Conservation (phyloP, 1,139 yeast species). For the Debaryomyces sp. region DNA sequence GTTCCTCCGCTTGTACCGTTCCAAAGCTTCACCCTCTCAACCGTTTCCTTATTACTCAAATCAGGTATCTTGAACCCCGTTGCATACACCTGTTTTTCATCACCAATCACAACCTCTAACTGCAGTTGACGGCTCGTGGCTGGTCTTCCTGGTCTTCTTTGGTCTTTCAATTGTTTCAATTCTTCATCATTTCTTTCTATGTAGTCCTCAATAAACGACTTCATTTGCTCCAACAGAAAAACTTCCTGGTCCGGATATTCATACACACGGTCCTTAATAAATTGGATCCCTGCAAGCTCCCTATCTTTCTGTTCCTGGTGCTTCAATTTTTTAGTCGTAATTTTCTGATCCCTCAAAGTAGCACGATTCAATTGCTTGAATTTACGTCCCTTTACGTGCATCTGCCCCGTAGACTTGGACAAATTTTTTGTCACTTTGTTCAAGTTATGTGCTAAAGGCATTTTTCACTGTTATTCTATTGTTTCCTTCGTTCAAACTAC, state of each 20-base stretch:
- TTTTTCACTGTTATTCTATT: conserved; percentile 21
- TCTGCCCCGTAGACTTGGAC: conserved; percentile 57
- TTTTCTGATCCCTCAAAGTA: conserved; percentile 75
- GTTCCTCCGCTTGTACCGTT: conserved; percentile 84
- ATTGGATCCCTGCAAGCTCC: conserved; percentile 59
- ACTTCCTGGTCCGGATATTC: conserved; percentile 41
- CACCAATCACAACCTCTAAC: conserved; percentile 61
- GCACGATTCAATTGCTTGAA: conserved; percentile 84
- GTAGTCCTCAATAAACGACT: conserved; percentile 61
- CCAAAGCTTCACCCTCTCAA: conserved; percentile 67
- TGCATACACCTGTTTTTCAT: conserved; percentile 61
- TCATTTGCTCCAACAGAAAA: conserved; percentile 60
- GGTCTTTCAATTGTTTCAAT: conserved; percentile 54
- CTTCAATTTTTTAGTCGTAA: conserved; percentile 57
- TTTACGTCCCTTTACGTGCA: conserved; percentile 89
- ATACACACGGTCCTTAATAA: conserved; percentile 64
- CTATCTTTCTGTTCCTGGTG: conserved; percentile 61
- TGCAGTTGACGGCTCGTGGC: conserved; percentile 67
- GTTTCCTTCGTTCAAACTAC: neutral
- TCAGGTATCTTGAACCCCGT: conserved; percentile 81
- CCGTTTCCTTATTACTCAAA: conserved; percentile 61
- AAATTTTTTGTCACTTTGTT: conserved; percentile 69
- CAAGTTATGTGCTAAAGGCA: conserved; percentile 82
- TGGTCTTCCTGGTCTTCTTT: conserved; percentile 89
- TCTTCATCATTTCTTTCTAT: conserved; percentile 76